Conservation (phyloP, 805 yeast genomes). For the Suhomyces pyralidae region DNA sequence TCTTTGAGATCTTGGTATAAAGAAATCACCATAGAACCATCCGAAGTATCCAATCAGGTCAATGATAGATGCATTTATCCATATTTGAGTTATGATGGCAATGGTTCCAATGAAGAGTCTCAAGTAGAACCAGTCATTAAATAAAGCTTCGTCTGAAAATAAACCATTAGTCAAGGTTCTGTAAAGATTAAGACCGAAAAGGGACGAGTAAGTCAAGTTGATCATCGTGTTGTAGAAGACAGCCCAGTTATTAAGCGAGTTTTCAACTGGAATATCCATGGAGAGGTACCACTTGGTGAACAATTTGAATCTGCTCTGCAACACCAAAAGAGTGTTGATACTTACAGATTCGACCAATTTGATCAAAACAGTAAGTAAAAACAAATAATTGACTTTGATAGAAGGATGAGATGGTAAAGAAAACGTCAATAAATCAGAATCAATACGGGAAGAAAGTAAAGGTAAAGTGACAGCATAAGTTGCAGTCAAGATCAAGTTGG, state of each 20-base stretch:
- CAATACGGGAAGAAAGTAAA: constrained; percentile 8
- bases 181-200: constrained; percentile 42
- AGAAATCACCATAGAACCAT: constrained; percentile 90
- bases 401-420: constrained; percentile 22
- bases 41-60: constrained; percentile 77
- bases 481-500: constrained; percentile 43
- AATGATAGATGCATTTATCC: constrained; percentile 68
- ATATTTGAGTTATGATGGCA: constrained; percentile 56
- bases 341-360: constrained; percentile 51
- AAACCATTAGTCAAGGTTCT: constrained; percentile 17
- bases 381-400: constrained; percentile 23
- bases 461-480: constrained; percentile 45
- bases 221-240: constrained; percentile 52
- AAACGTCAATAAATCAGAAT: constrained; percentile 10
- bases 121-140: constrained; percentile 43
- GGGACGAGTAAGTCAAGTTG: constrained; percentile 54
- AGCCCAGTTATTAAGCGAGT: constrained; percentile 74
- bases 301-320: constrained; percentile 58
- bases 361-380: constrained; percentile 41
- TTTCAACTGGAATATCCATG: constrained; percentile 59
- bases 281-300: constrained; percentile 65
- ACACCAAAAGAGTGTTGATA: constrained; percentile 49
- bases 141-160: constrained; percentile 8
- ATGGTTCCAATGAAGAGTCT: constrained; percentile 58
- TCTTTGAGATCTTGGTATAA: constrained; percentile 50